Base-by-base conservation (phyloP, 139 green algal genomes). In the Coccomyxa sp. region DNA sequence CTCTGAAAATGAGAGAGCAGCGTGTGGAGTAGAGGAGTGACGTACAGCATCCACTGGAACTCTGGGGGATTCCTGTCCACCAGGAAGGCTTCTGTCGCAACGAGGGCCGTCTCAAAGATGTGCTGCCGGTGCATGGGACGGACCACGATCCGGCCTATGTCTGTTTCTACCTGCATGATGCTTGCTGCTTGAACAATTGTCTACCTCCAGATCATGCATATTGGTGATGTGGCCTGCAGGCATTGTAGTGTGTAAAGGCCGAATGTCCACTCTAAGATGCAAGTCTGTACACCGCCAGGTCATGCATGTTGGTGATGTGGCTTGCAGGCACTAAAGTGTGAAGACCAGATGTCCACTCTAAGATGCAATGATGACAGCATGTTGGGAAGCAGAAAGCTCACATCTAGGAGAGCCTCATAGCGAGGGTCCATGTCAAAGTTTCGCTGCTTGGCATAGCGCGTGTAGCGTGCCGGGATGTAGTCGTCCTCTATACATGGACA, bases 31-130 rank as follows among this genome's bases (percentile, higher is more conserved):
- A 64, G 27, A 64, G 50, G 50, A 36, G n/a, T 34, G 64, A 38
- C 64, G 27, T 29, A 71, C 64, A 71, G 27, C 64, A 71, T 71
- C 64, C 64, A 71, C 24, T 22, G n/a, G 64, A 71, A 71, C n/a
- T 31, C n/a, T 22, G 64, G 64, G 12, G 64, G 64, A 38, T 71
- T 34, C 29, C n/a, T 71, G 64, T 71, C 64, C 10, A 71, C n/a
- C 12, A 71, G 64, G n/a, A 71, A 71, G 18, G 64, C 64, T 36
- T 71, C 64, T 31, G 64, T 71, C 6, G 35, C 24, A 29, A 71
- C 24, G 24, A 71, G 64, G 24, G 64, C 64, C 24, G 64, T 71
- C 7, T 71, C 64, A 36, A 38, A 71, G 64, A 36, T 36, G n/a
- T 71, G 64, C 64, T 34, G 10, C 24, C n/a, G 29, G 64, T 71